Base-by-base conservation (phyloP, 768 basidiomycete genomes). In the Trametes gibbosa region DNA sequence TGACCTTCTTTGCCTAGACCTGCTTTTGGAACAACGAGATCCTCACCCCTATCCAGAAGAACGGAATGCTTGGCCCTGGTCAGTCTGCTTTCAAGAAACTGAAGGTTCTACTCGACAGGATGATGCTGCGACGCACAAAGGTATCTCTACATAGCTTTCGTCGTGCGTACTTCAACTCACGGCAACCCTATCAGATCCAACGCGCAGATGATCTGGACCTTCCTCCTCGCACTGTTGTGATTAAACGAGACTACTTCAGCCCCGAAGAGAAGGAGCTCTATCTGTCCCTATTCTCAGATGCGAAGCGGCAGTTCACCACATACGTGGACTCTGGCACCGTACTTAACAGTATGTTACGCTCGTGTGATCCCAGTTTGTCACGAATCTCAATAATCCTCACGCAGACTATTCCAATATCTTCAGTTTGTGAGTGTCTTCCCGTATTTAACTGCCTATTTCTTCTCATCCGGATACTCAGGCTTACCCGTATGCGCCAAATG, bases 11-110 rank as follows among this genome's bases (percentile, higher is more conserved):
- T 21, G 2, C 34, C 32, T n/a, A 91, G 87, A 92, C 91, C 12
- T 98, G 96, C 74, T 93, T 93, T 73, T 98, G 96, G 92, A 96
- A 97, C 71, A 92, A 89, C 63, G 92, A 98, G 73, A 95, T 99
- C 62, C 75, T 98, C 58, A 93, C 93, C 0, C 97, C 97, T 0
- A 99, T 99, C 60, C 95, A 98, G 73, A 93, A 88, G 71, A 78
- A 88, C 61, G 96, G 90, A 25, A 90, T 96, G 82, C 64, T 70
- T 5, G 92, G 90, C 1, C 85, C 89, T 3, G 96, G 96, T 10
- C 78, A 79, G 63, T 71, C 71, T 12, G 96, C 95, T 0, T 98
- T 98, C 80, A 93, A 90, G 76, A 98, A 97, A 73, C 79, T 98
- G 60, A 90, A 86, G 67, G 82, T 93, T 48, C 77, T 99, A 21